Evolutionary conservation across 495 filamentous ascomycete species (phyloP).

Genomic region (Articulospora tetracladia): DNA sequence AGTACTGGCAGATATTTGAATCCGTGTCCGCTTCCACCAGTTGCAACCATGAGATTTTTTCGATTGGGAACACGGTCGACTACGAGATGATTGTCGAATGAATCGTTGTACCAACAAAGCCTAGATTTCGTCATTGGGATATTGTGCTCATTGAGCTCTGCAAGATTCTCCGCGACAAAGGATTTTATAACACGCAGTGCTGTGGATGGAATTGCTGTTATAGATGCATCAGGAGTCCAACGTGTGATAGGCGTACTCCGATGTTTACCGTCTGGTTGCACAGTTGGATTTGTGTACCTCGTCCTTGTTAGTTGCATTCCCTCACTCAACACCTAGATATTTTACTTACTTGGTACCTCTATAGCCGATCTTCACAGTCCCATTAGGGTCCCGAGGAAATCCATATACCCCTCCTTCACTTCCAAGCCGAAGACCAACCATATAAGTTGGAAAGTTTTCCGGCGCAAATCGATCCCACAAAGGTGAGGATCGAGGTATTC

Average conservation of each 20-base stretch:
- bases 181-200: conserved; percentile 23
- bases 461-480: conserved; percentile 31
- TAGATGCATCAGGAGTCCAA: conserved; percentile 28
- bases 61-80: background rate
- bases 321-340: too few species aligned
- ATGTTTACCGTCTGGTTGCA: conserved; percentile 28
- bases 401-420: conserved; percentile 34
- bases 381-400: conserved; percentile 34
- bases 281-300: conserved; percentile 28
- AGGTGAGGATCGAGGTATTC: conserved; percentile 27
- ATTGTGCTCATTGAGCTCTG: conserved; percentile 29
- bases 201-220: conserved; percentile 1
- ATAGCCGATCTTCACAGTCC: conserved; percentile 41
- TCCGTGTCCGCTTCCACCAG: conserved; percentile 2
- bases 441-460: conserved; percentile 34
- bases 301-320: too few species aligned
- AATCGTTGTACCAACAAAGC: conserved; percentile 17
- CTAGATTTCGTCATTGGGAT: conserved; percentile 21
- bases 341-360: conserved; percentile 42
- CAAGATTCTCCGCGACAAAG: conserved; percentile 34
- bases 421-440: conserved; percentile 31
- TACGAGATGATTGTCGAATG: background rate
- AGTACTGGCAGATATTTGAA: conserved; percentile 7
- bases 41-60: background rate
- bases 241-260: conserved; percentile 34